phyloP scores from a whole-genome alignment of 805 yeast species.

The Yarrowia divulgata region DNA sequence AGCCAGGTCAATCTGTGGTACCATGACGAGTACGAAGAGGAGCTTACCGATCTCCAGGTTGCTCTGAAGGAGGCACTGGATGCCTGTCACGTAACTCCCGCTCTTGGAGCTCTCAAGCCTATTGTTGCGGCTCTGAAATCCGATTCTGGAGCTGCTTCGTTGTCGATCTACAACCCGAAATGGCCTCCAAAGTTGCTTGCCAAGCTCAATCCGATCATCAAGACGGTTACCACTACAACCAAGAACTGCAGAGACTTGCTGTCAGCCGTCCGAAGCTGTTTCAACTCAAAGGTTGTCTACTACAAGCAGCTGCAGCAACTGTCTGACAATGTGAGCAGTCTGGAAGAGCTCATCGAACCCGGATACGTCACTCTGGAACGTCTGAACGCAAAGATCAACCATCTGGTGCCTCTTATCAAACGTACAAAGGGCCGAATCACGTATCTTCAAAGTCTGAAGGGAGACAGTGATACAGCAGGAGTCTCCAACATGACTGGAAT shows the following conservation, averaged over 20 bases:
- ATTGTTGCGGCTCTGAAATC: not conserved
- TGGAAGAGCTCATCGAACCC: slow-evolving; percentile 51
- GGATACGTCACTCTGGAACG: slow-evolving; percentile 44
- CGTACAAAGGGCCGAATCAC: slow-evolving; percentile 48
- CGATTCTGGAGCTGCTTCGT: slow-evolving; percentile 12
- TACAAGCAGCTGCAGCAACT: slow-evolving; percentile 84
- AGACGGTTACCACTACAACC: not conserved
- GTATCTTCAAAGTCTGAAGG: slow-evolving; percentile 57
- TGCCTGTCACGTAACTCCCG: not conserved
- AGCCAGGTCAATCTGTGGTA: not conserved
- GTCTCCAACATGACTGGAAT: slow-evolving; percentile 48
- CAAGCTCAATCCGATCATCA: slow-evolving; percentile 6
- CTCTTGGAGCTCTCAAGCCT: slow-evolving; percentile 20
- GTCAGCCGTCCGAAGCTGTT: slow-evolving; percentile 64
- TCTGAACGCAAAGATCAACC: slow-evolving; percentile 40
- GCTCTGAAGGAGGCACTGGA: slow-evolving; percentile 14
- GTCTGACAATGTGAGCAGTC: slow-evolving; percentile 77
- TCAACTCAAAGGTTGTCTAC: slow-evolving; percentile 81
- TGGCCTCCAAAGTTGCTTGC: slow-evolving; percentile 3
- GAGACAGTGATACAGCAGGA: slow-evolving; percentile 43
- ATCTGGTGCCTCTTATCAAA: slow-evolving; percentile 6
- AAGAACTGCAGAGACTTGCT: slow-evolving; percentile 24
- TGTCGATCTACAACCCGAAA: slow-evolving; percentile 11
- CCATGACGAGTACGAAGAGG: slow-evolving; percentile 1
- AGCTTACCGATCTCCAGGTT: not conserved